Evolutionary conservation across 2,329 filamentous ascomycete species (phyloP), one percentile per base, ranked within the genome.

Genomic region (Penicillium brasilianum): DNA sequence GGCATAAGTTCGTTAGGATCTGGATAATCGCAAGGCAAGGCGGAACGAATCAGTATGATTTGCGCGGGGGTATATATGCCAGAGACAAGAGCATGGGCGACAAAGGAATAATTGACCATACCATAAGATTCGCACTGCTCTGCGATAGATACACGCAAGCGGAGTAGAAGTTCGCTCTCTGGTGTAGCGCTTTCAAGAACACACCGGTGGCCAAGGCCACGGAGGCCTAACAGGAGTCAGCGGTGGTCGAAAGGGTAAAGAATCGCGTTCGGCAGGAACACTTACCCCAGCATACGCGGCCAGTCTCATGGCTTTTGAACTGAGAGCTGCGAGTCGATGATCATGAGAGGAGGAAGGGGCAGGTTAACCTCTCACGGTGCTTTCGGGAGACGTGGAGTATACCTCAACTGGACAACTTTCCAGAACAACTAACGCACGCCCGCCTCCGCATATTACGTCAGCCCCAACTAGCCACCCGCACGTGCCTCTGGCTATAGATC

Each of bases 141-240:
- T 98, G 94, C 43, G 93, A 92, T 54, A 99, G 87, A 79, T 98
- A 97, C 52, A 99, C 95, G 80, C 93, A 95, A 68, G 95, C 93
- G 57, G 94, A 96, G 81, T 99, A 99, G 84, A 98, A 99, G 80
- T 99, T 99, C 66, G 95, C 90, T 66, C 95, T 88, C 80, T 98
- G 92, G 74, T 95, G 90, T 79, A 98, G 94, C 64, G 95, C 94
- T 74, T 93, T 95, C 60, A 96, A 80, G 62, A 97, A 85, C 61
- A 97, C 93, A 71, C 88, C 87, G 67, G 87, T 90, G 71, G 94
- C 94, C 75, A 96, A 88, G 79, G 88, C 89, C 77, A 90, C 88
- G 58, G 94, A 97, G 78, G 87, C 85, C 90, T 93, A 54, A 46
- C 41, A 39, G 32, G 36, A 49, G 58, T 70, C 61, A 70, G 66